phyloP scores from a whole-genome alignment of 768 basidiomycete genomes.

The Zangia roseola region DNA sequence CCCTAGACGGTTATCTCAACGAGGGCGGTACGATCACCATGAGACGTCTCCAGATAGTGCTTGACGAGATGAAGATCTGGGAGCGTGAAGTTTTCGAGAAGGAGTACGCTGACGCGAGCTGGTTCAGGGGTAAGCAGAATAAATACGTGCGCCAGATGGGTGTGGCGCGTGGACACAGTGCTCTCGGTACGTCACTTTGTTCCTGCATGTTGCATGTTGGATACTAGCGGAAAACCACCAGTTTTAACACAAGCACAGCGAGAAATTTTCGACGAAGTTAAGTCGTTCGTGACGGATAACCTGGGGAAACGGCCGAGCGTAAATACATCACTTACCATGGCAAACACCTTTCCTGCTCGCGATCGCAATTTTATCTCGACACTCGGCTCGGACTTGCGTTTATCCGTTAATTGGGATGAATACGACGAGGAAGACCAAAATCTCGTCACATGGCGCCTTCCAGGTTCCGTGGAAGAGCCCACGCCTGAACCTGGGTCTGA shows the following conservation, averaged over 20 bases:
- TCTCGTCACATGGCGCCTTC: conserved; percentile 66
- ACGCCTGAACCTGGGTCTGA: conserved; percentile 33
- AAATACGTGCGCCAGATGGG: conserved; percentile 71
- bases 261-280: conserved; percentile 75
- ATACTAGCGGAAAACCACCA: conserved; percentile 13
- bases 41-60: conserved; percentile 76
- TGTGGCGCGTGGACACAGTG: conserved; percentile 52
- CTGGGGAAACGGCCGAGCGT: conserved; percentile 30
- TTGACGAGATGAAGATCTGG: conserved; percentile 86
- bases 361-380: conserved; percentile 79
- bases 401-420: conserved; percentile 89
- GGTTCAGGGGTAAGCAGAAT: conserved; percentile 91
- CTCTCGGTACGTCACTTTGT: conserved; percentile 53
- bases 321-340: conserved; percentile 56
- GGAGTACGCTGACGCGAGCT: conserved; percentile 86
- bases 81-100: conserved; percentile 91
- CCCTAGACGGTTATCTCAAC: conserved; percentile 86
- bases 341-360: conserved; percentile 74
- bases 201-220: background rate
- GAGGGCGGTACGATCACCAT: conserved; percentile 83
- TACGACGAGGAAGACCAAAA: conserved; percentile 83
- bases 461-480: conserved; percentile 41
- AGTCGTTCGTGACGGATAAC: conserved; percentile 63
- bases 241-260: conserved; percentile 77
- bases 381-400: conserved; percentile 74